Evolutionary conservation across 179 eudicot species (phyloP).

Genomic region (Drosera spatulata): DNA sequence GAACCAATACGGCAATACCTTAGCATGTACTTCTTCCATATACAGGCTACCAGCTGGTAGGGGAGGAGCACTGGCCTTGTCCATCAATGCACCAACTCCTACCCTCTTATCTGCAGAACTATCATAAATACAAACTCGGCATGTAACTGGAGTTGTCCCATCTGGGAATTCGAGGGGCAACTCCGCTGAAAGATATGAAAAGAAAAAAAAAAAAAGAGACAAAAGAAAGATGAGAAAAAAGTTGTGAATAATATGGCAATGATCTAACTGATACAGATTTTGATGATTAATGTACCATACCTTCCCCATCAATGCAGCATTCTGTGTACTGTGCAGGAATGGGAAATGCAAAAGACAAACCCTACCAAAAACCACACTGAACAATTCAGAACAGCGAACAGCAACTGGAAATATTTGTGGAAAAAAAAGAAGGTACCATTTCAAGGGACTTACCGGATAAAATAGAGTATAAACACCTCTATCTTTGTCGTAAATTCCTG

Average conservation of each 20-base stretch:
- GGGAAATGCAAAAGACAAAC: constrained; percentile 89
- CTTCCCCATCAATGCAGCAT: constrained; percentile 69
- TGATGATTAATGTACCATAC: constrained; percentile 17
- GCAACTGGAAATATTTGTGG: background rate
- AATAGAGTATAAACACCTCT: constrained; percentile 77
- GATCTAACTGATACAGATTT: too few relatives aligned
- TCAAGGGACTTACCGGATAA: constrained; percentile 59
- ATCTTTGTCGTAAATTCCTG: constrained; percentile 81
- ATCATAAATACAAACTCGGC: constrained; percentile 92
- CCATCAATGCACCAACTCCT: constrained; percentile 71
- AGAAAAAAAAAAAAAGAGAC: too few relatives aligned
- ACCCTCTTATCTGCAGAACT: constrained; percentile 76
- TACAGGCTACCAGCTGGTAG: constrained; percentile 72
- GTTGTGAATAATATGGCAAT: background rate
- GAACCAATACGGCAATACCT: constrained; percentile 32
- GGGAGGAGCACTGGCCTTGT: constrained; percentile 80
- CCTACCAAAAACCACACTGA: constrained; percentile 40
- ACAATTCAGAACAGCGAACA: background rate
- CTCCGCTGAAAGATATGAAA: constrained; percentile 41
- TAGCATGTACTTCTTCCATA: constrained; percentile 93
- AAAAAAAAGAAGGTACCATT: background rate
- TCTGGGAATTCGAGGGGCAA: constrained; percentile 96
- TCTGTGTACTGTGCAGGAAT: constrained; percentile 80
- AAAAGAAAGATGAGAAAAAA: background rate
- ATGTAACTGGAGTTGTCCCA: constrained; percentile 96